phyloP scores from a whole-genome alignment of 176 grass and related monocot genomes.

The Thinopyrum elongatum region DNA sequence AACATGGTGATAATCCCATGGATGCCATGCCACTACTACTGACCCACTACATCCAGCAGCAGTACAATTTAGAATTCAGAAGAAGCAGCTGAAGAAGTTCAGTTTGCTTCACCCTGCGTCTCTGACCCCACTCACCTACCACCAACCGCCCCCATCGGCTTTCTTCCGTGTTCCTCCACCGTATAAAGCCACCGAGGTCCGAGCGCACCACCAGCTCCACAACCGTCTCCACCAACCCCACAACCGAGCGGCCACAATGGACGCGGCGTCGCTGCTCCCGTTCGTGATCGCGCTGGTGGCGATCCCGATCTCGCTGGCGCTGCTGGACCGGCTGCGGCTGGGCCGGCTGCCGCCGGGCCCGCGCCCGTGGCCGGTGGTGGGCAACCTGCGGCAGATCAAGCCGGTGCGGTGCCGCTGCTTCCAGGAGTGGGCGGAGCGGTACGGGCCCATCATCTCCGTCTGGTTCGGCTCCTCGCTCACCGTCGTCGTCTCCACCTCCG shows the following conservation, averaged over 20 bases:
- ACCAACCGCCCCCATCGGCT: neutral
- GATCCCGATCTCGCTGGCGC: constrained; percentile 37
- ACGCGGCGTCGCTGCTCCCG: constrained; percentile 34
- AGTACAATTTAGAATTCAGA: neutral
- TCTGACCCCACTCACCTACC: constrained; percentile 39
- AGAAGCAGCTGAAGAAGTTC: neutral
- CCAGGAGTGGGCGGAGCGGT: constrained; percentile 62
- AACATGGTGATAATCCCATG: no score
- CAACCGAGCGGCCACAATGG: constrained; percentile 15
- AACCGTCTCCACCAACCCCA: constrained; percentile 31
- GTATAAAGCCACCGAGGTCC: constrained; percentile 25
- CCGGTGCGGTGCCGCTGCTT: constrained; percentile 74
- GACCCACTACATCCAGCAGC: neutral
- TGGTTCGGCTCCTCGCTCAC: constrained; percentile 78
- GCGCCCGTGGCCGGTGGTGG: constrained; percentile 66
- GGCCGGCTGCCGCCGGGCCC: constrained; percentile 64
- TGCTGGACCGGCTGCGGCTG: constrained; percentile 38
- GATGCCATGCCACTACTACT: no score
- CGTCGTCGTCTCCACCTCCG: constrained; percentile 68
- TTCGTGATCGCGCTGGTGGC: constrained; percentile 31
- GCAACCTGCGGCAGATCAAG: constrained; percentile 77
- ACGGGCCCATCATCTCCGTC: constrained; percentile 70
- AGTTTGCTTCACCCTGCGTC: neutral
- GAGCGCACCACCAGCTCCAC: neutral
- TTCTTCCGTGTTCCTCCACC: neutral